Evolutionary conservation across 768 basidiomycete genomes (phyloP), one percentile per base, ranked within the genome.

Genomic region (Pisolithus microcarpus): DNA sequence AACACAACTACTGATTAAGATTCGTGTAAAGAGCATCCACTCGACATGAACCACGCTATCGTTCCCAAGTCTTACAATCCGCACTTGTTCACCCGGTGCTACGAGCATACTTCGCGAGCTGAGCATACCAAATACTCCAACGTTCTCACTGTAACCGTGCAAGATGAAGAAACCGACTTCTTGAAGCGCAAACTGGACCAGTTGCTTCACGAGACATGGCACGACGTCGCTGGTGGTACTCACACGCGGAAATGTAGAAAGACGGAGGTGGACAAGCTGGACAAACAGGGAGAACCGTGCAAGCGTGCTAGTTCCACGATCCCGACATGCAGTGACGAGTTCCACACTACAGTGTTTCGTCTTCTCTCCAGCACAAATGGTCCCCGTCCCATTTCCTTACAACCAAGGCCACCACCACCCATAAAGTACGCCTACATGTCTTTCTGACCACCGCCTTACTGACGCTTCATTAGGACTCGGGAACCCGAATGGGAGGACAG

Each of bases 401-500:
- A 66, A 11, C 74, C 74, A 0, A 75, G 70, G 52, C 72, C 75
- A 7, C 70, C 69, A 11, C 74, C 70, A 11, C 66, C 61, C 15
- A 52, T 70, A 6, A 61, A 65, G 79, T 80, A 55, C 13, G 71
- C 62, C 19, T 19, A 21, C 42, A 21, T 21, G 11, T 8, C 6
- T 49, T 19, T 16, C 1, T n/a, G 15, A 42, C 31, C 15, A 24
- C 21, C 5, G 11, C 13, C 21, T 34, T 34, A 15, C 21, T n/a
- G 7, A 13, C n/a, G 16, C 4, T 19, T 11, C 19, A 43, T n/a
- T 48, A 80, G 78, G 56, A 72, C 70, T 21, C 70, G 67, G 38
- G 76, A 72, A 49, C 80, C 79, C 1, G 75, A 75, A 28, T 68
- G 57, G 5, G 81, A 82, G 57, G 81, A 82, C 54, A 70, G 60